phyloP scores from a whole-genome alignment of 148 eudicot species.

The Bassia scoparia region DNA sequence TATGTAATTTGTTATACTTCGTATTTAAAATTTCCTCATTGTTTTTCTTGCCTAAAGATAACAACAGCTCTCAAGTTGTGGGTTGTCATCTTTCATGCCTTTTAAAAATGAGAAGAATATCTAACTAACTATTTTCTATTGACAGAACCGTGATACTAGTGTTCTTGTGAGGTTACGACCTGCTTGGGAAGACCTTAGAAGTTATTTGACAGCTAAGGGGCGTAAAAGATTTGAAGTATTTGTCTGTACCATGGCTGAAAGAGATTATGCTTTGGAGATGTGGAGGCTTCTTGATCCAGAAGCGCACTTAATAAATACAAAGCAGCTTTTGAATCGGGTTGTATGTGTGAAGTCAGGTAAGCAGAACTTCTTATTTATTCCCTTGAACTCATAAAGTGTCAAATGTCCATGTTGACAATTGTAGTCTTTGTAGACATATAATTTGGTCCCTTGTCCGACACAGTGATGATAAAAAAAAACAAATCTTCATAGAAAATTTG shows the following conservation, averaged over 20 bases:
- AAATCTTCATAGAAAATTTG: too few species aligned
- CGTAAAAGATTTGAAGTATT: constrained; percentile 94
- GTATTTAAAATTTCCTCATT: neutral
- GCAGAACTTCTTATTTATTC: constrained; percentile 8
- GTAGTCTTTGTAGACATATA: too few species aligned
- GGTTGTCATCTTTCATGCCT: neutral
- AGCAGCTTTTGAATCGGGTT: constrained; percentile 63
- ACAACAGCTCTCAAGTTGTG: neutral
- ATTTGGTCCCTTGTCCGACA: too few species aligned
- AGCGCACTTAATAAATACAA: constrained; percentile 61
- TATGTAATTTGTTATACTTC: neutral
- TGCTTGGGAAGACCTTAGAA: constrained; percentile 97
- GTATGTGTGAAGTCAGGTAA: constrained; percentile 87
- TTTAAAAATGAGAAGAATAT: neutral
- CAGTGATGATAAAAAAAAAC: too few species aligned
- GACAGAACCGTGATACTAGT: constrained; percentile 94
- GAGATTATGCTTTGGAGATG: constrained; percentile 95
- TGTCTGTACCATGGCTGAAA: constrained; percentile 99
- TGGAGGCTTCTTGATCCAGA: constrained; percentile 98
- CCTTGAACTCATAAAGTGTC: neutral
- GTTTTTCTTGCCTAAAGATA: neutral
- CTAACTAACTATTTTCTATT: constrained; percentile 17
- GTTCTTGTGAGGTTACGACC: constrained; percentile 92
- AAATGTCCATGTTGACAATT: neutral
- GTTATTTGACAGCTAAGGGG: constrained; percentile 78